Evolutionary conservation across 2,329 filamentous ascomycete species (phyloP).

Genomic region (Colletotrichum sublineola): DNA sequence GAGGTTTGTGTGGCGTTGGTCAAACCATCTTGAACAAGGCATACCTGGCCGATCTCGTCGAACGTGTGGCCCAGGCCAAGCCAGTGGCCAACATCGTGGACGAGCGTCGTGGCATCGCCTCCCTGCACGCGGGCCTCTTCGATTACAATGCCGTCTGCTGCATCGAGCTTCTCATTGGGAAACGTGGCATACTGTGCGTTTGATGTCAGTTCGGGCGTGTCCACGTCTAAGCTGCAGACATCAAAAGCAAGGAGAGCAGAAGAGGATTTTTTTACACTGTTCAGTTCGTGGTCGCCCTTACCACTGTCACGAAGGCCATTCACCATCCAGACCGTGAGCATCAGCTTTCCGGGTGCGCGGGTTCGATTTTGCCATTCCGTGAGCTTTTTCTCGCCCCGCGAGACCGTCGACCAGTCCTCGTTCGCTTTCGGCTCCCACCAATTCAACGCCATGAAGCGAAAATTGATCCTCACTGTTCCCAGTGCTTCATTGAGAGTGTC

Average conservation of each 20-base stretch:
- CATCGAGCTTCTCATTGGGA: constrained; percentile 33
- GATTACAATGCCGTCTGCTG: constrained; percentile 34
- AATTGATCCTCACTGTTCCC: constrained; percentile 32
- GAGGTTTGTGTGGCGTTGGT: constrained; percentile 44
- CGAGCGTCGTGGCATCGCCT: constrained; percentile 44
- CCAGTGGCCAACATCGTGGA: constrained; percentile 47
- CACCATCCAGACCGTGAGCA: constrained; percentile 35
- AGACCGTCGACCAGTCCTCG: constrained; percentile 27
- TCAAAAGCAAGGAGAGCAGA: neutral
- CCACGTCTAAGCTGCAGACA: rapidly evolving
- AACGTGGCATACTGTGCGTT: constrained; percentile 32
- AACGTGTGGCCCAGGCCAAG: constrained; percentile 43
- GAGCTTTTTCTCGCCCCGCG: constrained; percentile 23
- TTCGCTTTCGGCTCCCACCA: constrained; percentile 37
- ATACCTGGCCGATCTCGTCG: constrained; percentile 33
- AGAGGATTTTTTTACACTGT: constrained; percentile 23
- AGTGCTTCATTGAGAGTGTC: constrained; percentile 29
- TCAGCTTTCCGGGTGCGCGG: constrained; percentile 19
- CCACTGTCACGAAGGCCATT: constrained; percentile 6
- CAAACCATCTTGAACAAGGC: constrained; percentile 39
- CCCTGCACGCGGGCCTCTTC: constrained; percentile 34
- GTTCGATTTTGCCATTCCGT: constrained; percentile 30
- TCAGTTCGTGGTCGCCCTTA: constrained; percentile 16
- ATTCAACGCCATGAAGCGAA: constrained; percentile 35
- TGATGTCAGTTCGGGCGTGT: neutral